Evolutionary conservation across 768 basidiomycete species (phyloP), one percentile per base, ranked within the genome.

Genomic region (Leccinum broughii): DNA sequence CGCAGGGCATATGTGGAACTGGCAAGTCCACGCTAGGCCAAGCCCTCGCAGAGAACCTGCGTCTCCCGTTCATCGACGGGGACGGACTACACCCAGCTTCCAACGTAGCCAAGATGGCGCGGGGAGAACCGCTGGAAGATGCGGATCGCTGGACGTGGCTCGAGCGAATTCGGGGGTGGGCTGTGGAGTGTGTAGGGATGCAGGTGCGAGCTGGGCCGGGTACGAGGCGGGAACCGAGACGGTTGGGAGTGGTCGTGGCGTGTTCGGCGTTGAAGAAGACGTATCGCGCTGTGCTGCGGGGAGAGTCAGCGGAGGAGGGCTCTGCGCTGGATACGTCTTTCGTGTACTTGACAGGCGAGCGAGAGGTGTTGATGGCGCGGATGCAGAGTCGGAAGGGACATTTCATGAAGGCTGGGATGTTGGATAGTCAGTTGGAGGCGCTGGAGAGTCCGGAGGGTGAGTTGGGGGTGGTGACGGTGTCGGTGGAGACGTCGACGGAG

Each of bases 91-190:
- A 98, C 70, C 90, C 95, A 0, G 68, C 78, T 24, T 73, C 82
- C 13, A 96, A 96, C 73, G 83, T 96, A 46, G 87, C 83, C 30
- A 98, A 98, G 81, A 97, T 98, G 95, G 76, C 85, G 5, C 69
- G 76, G 1, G 93, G 93, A 0, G 74, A 78, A 24, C 89, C 94
- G 5, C 77, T 98, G 64, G 87, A 80, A 3, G 95, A 97, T 68
- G 81, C 77, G 3, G 95, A 97, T 70, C 86, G 94, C 20, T 79
- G 83, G 64, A 93, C 95, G 1, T 98, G 96, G 95, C 81, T 98
- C 4, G 81, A 81, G 57, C 73, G 80, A 51, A 86, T 97, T 54
- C 85, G 93, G 55, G 71, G 70, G 6, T 87, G 83, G 1, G 92
- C 87, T 1, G 67, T 80, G 11, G 75, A 73, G 58, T 54, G 59